These are phyloP conservation scores for Backusella psychrophila DNA, from an alignment of 192 early-diverging fungal species.

Conservation along the genomic window DNA sequence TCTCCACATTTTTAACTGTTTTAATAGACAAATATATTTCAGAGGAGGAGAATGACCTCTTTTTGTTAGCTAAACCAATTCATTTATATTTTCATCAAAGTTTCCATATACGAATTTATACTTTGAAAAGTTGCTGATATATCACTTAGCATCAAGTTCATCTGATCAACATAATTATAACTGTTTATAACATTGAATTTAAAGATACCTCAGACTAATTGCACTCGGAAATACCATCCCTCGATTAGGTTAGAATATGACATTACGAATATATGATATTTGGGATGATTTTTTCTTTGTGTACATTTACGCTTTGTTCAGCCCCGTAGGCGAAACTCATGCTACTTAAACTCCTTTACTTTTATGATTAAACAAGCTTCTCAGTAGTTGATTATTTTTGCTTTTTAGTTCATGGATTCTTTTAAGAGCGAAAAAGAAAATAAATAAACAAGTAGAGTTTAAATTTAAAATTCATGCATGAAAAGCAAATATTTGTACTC, in stretches of 20 bases:
- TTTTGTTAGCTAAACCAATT: background rate
- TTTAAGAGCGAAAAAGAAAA: background rate
- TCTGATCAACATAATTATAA: background rate
- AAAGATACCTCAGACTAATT: background rate
- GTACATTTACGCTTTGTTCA: background rate
- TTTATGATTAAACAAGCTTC: too few species aligned
- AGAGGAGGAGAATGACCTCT: background rate
- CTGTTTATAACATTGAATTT: background rate
- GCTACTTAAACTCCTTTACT: background rate
- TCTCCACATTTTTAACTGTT: background rate
- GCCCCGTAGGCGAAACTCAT: background rate
- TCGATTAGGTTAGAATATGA: background rate
- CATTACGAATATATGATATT: background rate
- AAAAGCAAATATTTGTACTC: background rate
- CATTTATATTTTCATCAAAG: too few species aligned
- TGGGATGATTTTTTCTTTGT: background rate
- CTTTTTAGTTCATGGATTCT: background rate
- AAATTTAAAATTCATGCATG: background rate
- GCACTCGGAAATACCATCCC: background rate
- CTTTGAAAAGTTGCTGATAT: background rate
- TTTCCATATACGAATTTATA: too few species aligned
- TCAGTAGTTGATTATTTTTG: too few species aligned
- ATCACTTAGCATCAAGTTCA: background rate
- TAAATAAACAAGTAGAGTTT: background rate
- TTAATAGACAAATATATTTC: background rate